Conservation (phyloP, 768 basidiomycete genomes). For the Aureoboletus auriporus region DNA sequence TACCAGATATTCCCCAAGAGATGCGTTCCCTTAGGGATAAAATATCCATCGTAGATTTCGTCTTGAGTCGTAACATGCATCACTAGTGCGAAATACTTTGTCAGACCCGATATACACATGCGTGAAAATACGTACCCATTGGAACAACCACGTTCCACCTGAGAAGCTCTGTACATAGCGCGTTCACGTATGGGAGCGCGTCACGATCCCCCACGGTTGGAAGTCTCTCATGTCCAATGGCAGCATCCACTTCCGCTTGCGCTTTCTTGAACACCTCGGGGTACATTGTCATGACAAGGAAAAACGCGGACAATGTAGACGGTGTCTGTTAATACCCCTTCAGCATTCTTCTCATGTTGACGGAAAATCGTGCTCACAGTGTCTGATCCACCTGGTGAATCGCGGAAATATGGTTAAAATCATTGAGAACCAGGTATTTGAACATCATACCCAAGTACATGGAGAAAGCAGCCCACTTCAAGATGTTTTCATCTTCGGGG, state of each 20-base stretch:
- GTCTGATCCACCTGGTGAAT: constrained; percentile 23
- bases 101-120: not conserved
- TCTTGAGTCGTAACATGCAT: constrained; percentile 13
- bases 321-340: constrained; percentile 12
- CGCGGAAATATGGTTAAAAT: not conserved
- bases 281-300: constrained; percentile 15
- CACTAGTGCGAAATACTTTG: not conserved
- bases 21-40: constrained; percentile 17
- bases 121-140: not conserved
- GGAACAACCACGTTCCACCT: constrained; percentile 2
- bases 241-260: constrained; percentile 11
- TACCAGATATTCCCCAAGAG: constrained; percentile 10
- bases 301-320: constrained; percentile 9
- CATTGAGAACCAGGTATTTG: not conserved
- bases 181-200: constrained; percentile 13
- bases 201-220: constrained; percentile 10
- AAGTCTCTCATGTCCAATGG: constrained; percentile 10
- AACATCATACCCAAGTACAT: constrained; percentile 13
- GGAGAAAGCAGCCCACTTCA: constrained; percentile 15
- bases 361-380: constrained; percentile 21
- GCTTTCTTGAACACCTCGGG: constrained; percentile 7
- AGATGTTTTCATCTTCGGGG: constrained; percentile 6
- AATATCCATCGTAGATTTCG: constrained; percentile 13
- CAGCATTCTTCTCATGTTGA: not conserved
- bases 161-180: constrained; percentile 15